A percentile compares a stretch with the other conserved stretches of the same genome.
Evolutionary conservation across 2,329 filamentous ascomycete species (phyloP).

Genomic region (Alternaria incomplexa): DNA sequence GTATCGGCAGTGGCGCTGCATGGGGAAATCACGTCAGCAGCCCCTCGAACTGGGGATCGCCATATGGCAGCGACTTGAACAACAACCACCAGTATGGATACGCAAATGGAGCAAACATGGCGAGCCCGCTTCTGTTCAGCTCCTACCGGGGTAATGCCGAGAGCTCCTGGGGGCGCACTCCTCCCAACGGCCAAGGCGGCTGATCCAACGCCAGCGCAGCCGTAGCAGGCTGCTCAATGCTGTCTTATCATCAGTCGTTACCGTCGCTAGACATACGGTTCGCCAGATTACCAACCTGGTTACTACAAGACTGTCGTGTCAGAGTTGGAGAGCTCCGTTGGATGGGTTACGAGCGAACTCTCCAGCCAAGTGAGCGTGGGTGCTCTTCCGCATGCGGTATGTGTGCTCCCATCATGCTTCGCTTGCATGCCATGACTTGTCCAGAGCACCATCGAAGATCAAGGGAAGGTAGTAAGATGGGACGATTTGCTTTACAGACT

Average conservation of each 20-base stretch:
- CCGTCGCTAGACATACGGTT: not conserved
- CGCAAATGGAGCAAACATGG: conserved; percentile 37
- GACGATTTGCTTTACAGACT: conserved; percentile 1
- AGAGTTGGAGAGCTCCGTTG: not conserved
- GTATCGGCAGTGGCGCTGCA: conserved; percentile 36
- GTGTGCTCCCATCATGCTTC: not conserved
- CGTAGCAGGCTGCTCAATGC: conserved; percentile 17
- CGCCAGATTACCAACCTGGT: not conserved
- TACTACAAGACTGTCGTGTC: not conserved
- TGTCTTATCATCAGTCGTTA: conserved; percentile 9
- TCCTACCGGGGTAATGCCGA: conserved; percentile 41
- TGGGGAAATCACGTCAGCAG: conserved; percentile 39
- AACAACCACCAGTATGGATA: conserved; percentile 25
- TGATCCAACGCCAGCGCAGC: conserved; percentile 32
- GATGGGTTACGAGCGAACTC: not conserved
- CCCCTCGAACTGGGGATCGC: conserved; percentile 33
- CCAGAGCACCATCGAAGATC: not conserved
- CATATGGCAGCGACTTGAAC: conserved; percentile 30
- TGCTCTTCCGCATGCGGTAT: not conserved
- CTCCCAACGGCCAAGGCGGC: conserved; percentile 47
- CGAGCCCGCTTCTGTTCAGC: conserved; percentile 52
- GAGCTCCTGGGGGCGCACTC: conserved; percentile 45
- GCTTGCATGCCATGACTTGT: not conserved
- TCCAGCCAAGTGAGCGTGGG: not conserved
- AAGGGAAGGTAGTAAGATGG: not conserved